phyloP scores from a whole-genome alignment of 139 green algal species.

The Parachlorella kessleri region DNA sequence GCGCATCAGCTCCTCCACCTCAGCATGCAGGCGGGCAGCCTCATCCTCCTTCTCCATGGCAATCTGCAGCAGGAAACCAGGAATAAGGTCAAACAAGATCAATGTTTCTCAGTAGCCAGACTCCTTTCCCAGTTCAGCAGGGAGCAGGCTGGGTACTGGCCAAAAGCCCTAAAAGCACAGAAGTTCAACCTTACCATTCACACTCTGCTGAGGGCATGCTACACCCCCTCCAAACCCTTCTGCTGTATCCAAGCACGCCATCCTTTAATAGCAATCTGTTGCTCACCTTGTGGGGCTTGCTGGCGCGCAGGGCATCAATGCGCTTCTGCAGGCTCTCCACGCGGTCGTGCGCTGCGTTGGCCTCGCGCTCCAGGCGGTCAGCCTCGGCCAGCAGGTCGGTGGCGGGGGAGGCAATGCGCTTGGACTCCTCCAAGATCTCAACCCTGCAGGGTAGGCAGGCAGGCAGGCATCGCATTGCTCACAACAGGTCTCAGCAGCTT shows the following conservation, averaged over 20 bases:
- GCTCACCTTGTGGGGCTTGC: slow-evolving; percentile 20
- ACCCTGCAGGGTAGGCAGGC: slow-evolving; percentile 1
- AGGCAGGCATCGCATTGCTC: no score
- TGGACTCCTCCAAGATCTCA: slow-evolving; percentile 30
- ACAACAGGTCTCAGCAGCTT: no score
- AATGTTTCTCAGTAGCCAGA: no score
- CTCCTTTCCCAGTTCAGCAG: no score
- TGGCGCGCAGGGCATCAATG: slow-evolving; percentile 31
- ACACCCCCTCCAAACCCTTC: no score
- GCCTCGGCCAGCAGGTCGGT: slow-evolving; percentile 25
- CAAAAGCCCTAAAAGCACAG: no score
- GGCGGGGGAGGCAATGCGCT: slow-evolving; percentile 3
- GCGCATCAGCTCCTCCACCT: background rate
- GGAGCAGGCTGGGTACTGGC: no score
- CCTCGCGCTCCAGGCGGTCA: slow-evolving; percentile 28
- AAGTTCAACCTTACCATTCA: no score
- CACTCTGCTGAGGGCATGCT: no score
- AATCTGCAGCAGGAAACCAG: slow-evolving; percentile 21
- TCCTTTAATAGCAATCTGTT: no score
- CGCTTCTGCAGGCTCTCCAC: slow-evolving; percentile 31
- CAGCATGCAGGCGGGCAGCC: slow-evolving; percentile 2
- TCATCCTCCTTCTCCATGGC: slow-evolving; percentile 26
- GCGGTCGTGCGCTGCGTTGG: background rate
- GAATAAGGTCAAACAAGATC: no score
- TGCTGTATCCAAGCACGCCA: no score